Evolutionary conservation across 345 rosid genomes (phyloP), one percentile per base, ranked within the genome.

Genomic region (Microcos paniculata): DNA sequence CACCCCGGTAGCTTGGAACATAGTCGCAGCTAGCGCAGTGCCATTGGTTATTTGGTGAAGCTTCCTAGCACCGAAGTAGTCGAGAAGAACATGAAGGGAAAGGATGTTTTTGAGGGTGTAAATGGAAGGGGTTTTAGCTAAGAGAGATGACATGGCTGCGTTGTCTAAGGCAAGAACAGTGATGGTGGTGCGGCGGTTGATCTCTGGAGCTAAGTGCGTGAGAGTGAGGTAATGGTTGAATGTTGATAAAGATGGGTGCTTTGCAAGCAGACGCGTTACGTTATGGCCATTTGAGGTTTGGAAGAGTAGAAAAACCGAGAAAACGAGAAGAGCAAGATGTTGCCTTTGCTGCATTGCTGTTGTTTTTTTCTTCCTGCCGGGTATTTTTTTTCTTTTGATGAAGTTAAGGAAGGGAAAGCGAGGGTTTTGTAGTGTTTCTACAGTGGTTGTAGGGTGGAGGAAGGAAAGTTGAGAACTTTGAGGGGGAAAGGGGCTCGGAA

Each of bases 41-140:
- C 98, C 97, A 79, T 83, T 85, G 19, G 89, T 83, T 86, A 96
- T 88, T 86, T 96, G 95, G 89, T 94, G 98, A 81, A 96, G 94
- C 79, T 96, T 96, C 81, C 84, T 89, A 74, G 97, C 56, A 52
- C 91, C 97, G 79, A 94, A 96, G 91, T 96, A 96, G 77, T 96
- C 99, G 15, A 94, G 86, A 75, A 96, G 94, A 75, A 96, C 83
- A 80, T 96, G 99, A 81, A 88, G 86, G 77, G 97, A 92, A 78
- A 96, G 97, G 74, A 92, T 84, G 96, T 90, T 91, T 31, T 91
- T 96, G 75, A 96, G 46, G 76, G 97, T 89, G 80, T 81, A 71
- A 81, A 91, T 81, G 35, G 97, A 65, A 57, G 90, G 91, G 74
- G 87, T 86, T 48, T 79, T 87, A 14, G 87, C 72, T 84, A 92